Conservation (phyloP, 1,284 basidiomycete genomes). For the Sporisorium exsertum region DNA sequence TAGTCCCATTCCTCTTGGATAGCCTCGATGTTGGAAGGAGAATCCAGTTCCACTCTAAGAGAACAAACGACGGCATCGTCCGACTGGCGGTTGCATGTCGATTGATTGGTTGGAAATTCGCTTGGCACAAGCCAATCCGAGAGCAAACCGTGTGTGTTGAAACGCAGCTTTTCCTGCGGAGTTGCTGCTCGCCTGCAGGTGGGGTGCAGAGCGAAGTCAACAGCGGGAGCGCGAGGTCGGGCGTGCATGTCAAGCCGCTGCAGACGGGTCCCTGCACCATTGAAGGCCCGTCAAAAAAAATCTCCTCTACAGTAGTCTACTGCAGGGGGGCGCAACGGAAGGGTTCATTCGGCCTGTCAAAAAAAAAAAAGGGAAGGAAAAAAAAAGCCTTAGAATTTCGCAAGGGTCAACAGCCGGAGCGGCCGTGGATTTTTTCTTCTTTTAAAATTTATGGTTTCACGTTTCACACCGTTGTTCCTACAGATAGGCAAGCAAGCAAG, state of each 20-base stretch:
- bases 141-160: neutral
- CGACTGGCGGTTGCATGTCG: neutral
- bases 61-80: neutral
- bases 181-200: neutral
- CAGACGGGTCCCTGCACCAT: neutral
- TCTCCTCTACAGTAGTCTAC: no score
- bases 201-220: neutral
- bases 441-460: no score
- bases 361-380: neutral
- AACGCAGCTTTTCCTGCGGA: neutral
- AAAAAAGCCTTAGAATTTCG: no score
- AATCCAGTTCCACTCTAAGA: no score
- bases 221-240: neutral
- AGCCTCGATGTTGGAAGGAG: no score
- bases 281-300: neutral
- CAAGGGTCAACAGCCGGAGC: no score
- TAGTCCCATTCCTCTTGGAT: no score
- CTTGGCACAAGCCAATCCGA: neutral
- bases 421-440: no score
- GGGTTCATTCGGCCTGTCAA: neutral
- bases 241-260: slow-evolving; percentile 2
- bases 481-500: no score
- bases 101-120: neutral
- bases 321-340: neutral
- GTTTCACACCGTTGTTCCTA: neutral